Conservation (phyloP, 1,284 basidiomycete genomes). For the Spongispora temasekensis region DNA sequence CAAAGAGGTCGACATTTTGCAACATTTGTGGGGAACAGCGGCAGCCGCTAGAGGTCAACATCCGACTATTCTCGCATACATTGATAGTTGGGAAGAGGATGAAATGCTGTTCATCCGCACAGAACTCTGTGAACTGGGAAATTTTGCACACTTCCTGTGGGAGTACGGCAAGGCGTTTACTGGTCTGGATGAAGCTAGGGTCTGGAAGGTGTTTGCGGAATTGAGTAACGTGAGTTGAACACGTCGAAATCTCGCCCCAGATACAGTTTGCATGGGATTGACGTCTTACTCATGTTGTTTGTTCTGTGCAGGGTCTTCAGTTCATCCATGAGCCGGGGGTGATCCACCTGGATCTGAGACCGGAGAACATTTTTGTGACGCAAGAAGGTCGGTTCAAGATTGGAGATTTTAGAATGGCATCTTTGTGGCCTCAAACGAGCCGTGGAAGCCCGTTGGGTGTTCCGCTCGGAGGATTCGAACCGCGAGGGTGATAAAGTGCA, state of each 20-base stretch:
- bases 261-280: constrained; percentile 14
- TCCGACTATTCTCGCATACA: constrained; percentile 86
- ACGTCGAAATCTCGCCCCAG: constrained; percentile 4
- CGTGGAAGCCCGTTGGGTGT: constrained; percentile 36
- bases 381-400: constrained; percentile 92
- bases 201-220: constrained; percentile 97
- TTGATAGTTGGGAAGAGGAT: constrained; percentile 97
- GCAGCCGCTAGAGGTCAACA: constrained; percentile 44
- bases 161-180: constrained; percentile 89
- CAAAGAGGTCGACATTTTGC: constrained; percentile 94
- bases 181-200: constrained; percentile 86
- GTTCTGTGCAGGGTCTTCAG: constrained; percentile 65
- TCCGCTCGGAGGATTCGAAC: constrained; percentile 70
- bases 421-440: constrained; percentile 72
- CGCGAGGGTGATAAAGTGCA: constrained; percentile 98
- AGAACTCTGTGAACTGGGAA: constrained; percentile 93
- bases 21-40: constrained; percentile 66
- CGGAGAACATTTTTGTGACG: constrained; percentile 95
- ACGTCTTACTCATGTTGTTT: constrained; percentile 18
- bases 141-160: constrained; percentile 89
- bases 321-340: constrained; percentile 91
- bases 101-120: constrained; percentile 91
- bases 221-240: constrained; percentile 73
- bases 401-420: constrained; percentile 98
- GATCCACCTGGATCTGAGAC: constrained; percentile 97